Base-by-base conservation (phyloP, 129 eudicot species). In the Pulicaria dysenterica region DNA sequence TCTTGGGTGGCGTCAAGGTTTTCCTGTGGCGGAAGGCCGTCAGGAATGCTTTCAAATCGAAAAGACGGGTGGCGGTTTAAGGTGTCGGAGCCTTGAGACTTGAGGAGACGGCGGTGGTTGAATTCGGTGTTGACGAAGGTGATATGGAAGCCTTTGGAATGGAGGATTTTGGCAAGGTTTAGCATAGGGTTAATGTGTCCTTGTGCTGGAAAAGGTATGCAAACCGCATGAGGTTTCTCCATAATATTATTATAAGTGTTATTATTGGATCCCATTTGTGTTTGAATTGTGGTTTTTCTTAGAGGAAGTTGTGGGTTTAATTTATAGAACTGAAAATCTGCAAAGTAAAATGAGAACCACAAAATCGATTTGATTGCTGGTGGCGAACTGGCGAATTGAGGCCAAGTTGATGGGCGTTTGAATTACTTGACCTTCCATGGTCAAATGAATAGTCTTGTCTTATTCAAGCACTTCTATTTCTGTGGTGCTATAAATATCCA, bases 121-220 rank as follows among this genome's bases (percentile, higher is more conserved):
- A 42, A 63, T 68, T 85, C 81, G 6, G 83, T 81, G 82, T 85
- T 76, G 72, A 85, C 87, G 42, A 85, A 85, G 50, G 86, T 85
- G 63, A 85, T 73, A 73, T 71, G 73, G 69, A 84, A 84, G 19
- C 88, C 88, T 13, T 59, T 67, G 53, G 37, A 53, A 7, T 84
- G 83, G 39, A 85, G 83, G 11, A 85, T 72, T 50, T 58, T 68
- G 5, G 90, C 87, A 11, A 85, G 79, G 8, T 71, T 72, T 1
- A 82, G 69, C 74, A 85, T 78, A 8, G 87, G 87, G 64, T 81
- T 83, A 1, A 85, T 79, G 63, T 85, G 85, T 43, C 90, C 87
- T 58, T 85, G 90, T 42, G 90, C 83, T 13, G 87, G 87, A 77
- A 75, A 82, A 5, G 90, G 90, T 14, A 85, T 19, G 72, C 86